Conservation (phyloP, 768 basidiomycete species). For the Boletus rubescentipes region DNA sequence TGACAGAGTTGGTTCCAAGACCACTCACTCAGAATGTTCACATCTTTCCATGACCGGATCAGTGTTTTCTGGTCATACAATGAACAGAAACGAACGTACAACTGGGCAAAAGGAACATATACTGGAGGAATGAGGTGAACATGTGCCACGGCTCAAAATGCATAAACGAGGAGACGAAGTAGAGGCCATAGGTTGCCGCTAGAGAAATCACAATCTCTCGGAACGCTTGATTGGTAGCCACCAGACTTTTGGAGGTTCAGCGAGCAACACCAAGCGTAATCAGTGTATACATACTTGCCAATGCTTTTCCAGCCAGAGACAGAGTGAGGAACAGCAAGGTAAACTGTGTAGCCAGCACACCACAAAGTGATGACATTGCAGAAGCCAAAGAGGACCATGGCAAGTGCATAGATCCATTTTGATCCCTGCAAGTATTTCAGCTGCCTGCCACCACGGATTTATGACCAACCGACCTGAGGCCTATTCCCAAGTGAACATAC, state of each 20-base stretch:
- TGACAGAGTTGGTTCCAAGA: background rate
- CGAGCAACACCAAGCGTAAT: constrained; percentile 8
- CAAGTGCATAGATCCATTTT: constrained; percentile 78
- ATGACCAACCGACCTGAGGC: constrained; percentile 49
- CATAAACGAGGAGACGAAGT: constrained; percentile 83
- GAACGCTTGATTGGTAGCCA: constrained; percentile 66
- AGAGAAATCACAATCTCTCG: constrained; percentile 85
- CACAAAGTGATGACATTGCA: constrained; percentile 79
- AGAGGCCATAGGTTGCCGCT: constrained; percentile 76
- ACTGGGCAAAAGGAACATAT: constrained; percentile 85
- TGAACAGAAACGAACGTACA: constrained; percentile 40
- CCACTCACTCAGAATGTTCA: constrained; percentile 73
- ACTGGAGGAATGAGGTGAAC: constrained; percentile 90
- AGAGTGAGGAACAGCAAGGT: constrained; percentile 75
- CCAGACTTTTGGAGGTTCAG: constrained; percentile 44
- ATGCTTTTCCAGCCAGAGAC: constrained; percentile 74
- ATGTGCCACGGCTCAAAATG: constrained; percentile 97
- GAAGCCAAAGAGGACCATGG: constrained; percentile 76
- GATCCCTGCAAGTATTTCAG: constrained; percentile 53
- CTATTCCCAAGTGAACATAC: constrained; percentile 92
- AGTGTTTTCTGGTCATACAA: constrained; percentile 3
- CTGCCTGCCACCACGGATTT: constrained; percentile 1
- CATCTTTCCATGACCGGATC: constrained; percentile 38
- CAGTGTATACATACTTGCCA: constrained; percentile 50
- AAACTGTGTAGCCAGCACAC: constrained; percentile 91